Conservation (phyloP, 768 basidiomycete genomes). For the Podaxis sp. region DNA sequence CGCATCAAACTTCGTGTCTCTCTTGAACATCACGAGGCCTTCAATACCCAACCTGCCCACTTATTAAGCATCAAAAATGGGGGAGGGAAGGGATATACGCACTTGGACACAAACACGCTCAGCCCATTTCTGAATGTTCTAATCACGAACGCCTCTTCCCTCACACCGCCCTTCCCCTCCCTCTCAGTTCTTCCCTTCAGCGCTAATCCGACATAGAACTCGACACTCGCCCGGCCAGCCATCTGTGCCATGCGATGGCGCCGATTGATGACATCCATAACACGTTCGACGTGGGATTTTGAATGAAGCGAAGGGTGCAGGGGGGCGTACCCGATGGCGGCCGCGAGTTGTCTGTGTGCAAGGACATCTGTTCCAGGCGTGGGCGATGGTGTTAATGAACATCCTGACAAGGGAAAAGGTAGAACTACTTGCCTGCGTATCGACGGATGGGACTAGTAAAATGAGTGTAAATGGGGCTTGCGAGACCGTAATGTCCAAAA, state of each 20-base stretch:
- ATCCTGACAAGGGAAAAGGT: neutral
- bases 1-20: conserved; percentile 84
- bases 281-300: conserved; percentile 82
- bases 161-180: conserved; percentile 42
- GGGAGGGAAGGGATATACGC: conserved; percentile 29
- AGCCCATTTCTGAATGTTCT: conserved; percentile 92
- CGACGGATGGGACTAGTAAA: conserved; percentile 97
- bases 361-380: conserved; percentile 66
- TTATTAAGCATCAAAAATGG: conserved; percentile 1
- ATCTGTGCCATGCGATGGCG: conserved; percentile 97
- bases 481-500: conserved; percentile 97
- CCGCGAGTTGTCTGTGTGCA: conserved; percentile 89
- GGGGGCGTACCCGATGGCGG: conserved; percentile 81
- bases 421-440: conserved; percentile 70
- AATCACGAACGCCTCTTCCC: conserved; percentile 91
- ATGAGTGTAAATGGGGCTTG: conserved; percentile 95
- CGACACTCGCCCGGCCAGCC: conserved; percentile 94
- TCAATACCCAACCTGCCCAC: conserved; percentile 81
- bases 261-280: conserved; percentile 84
- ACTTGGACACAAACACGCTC: conserved; percentile 96
- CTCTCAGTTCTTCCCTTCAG: conserved; percentile 66
- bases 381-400: neutral
- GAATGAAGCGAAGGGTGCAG: conserved; percentile 89
- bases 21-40: conserved; percentile 93
- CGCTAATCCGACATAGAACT: conserved; percentile 96